Percentiles rank a stretch among this genome's conserved stretches.
Evolutionary conservation across 768 basidiomycete species (phyloP).

Genomic region (Suillus hirtellus): DNA sequence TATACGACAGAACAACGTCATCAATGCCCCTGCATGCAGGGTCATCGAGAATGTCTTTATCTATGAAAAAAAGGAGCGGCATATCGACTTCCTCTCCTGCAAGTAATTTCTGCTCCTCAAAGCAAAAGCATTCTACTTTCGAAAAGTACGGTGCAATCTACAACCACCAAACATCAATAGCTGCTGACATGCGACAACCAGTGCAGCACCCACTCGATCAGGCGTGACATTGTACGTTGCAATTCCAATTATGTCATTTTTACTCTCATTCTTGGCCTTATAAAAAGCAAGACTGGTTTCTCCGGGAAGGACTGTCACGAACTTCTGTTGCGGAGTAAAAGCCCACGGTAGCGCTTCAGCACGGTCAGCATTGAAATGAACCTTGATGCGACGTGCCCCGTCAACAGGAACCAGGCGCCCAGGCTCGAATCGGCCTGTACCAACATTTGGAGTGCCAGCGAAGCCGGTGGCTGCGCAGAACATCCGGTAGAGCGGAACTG

Average conservation of each 20-base stretch:
- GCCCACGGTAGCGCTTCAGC: constrained; percentile 90
- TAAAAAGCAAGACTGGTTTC: constrained; percentile 98
- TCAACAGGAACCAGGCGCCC: constrained; percentile 81
- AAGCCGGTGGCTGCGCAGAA: constrained; percentile 99
- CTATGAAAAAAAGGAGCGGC: constrained; percentile 98
- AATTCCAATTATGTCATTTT: constrained; percentile 93
- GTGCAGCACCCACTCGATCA: constrained; percentile 67
- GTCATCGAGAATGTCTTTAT: constrained; percentile 95
- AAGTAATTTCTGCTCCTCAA: constrained; percentile 94
- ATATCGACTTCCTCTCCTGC: constrained; percentile 98
- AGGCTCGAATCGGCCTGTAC: constrained; percentile 80
- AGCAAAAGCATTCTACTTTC: constrained; percentile 99
- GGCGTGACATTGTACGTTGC: constrained; percentile 99
- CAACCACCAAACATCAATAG: background rate
- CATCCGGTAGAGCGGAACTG: constrained; percentile 95
- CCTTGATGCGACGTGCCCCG: constrained; percentile 75
- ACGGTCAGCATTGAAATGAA: constrained; percentile 94
- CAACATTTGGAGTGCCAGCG: constrained; percentile 89
- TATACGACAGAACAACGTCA: constrained; percentile 93
- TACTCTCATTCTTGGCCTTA: constrained; percentile 82
- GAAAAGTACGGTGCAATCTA: constrained; percentile 98
- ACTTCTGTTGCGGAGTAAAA: constrained; percentile 89
- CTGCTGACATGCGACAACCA: background rate
- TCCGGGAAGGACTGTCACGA: constrained; percentile 87
- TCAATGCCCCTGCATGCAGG: constrained; percentile 84